Conservation (phyloP, 2,329 filamentous ascomycete species). For the Ophiostoma tasmaniense region DNA sequence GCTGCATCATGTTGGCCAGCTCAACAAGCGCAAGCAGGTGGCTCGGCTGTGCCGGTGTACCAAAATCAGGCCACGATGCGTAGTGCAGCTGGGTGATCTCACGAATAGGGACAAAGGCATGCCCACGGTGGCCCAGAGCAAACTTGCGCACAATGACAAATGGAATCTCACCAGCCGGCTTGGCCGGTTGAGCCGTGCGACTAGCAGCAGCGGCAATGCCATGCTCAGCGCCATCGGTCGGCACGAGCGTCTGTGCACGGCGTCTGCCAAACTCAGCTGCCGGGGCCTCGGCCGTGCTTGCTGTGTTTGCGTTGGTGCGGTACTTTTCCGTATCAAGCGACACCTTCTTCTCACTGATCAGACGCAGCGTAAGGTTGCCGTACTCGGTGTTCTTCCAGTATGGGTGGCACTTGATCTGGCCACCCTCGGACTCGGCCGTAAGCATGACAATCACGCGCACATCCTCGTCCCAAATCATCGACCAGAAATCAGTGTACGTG, state of each 20-base stretch:
- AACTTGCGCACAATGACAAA: slow-evolving; percentile 83
- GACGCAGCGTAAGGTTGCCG: slow-evolving; percentile 65
- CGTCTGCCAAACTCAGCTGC: slow-evolving; percentile 11
- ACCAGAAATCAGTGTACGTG: slow-evolving; percentile 97
- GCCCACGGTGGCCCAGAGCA: slow-evolving; percentile 63
- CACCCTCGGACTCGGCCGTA: slow-evolving; percentile 87
- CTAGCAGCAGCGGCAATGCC: background rate
- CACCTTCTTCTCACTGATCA: slow-evolving; percentile 73
- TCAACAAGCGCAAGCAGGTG: slow-evolving; percentile 87
- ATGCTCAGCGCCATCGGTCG: slow-evolving; percentile 27
- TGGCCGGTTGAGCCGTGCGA: slow-evolving; percentile 26
- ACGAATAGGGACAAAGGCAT: slow-evolving; percentile 77
- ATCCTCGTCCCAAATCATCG: slow-evolving; percentile 93
- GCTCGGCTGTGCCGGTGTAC: slow-evolving; percentile 77
- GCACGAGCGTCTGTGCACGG: slow-evolving; percentile 30
- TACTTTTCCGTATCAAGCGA: slow-evolving; percentile 57
- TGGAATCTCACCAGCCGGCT: slow-evolving; percentile 46
- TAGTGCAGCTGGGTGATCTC: slow-evolving; percentile 95
- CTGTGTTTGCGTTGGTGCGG: background rate
- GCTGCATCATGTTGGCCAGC: slow-evolving; percentile 69
- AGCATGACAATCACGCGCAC: slow-evolving; percentile 93
- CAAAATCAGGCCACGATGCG: slow-evolving; percentile 94
- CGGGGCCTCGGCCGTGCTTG: background rate
- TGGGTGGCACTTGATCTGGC: slow-evolving; percentile 87
- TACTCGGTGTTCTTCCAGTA: slow-evolving; percentile 82